These are phyloP conservation scores for Rhizophora apiculata DNA, from an alignment of 345 rosid genomes.

Conservation along the genomic window DNA sequence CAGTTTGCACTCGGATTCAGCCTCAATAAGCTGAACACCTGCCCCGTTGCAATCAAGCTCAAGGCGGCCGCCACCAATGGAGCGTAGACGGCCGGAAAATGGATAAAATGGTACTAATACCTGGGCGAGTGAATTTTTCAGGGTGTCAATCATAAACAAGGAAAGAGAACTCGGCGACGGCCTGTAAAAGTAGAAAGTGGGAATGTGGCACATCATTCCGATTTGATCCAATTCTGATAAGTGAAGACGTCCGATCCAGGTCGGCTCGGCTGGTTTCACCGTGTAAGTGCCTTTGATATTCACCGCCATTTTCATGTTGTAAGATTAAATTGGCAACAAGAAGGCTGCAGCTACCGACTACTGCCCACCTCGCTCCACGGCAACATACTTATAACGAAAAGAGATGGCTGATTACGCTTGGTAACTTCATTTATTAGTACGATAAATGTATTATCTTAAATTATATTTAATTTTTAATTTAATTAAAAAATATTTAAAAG, in stretches of 20 bases:
- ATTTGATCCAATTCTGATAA: too few relatives aligned
- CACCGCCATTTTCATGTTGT: conserved; percentile 5
- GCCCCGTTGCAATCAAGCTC: neutral
- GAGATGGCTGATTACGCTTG: too few relatives aligned
- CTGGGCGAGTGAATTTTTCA: neutral
- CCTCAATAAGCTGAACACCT: neutral
- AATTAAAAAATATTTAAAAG: neutral
- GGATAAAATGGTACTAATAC: neutral
- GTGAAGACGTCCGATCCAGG: conserved; percentile 13
- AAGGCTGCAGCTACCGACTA: too few relatives aligned
- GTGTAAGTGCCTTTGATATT: conserved; percentile 18
- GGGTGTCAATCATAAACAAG: neutral
- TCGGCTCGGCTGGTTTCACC: conserved; percentile 43
- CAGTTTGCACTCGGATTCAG: neutral
- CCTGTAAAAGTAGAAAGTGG: conserved; percentile 23
- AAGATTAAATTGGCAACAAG: too few relatives aligned
- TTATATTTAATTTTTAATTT: neutral
- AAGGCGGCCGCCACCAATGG: neutral
- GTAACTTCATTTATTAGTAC: neutral
- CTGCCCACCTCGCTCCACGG: too few relatives aligned
- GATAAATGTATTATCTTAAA: neutral
- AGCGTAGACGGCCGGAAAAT: neutral
- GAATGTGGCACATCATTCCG: too few relatives aligned
- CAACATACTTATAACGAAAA: too few relatives aligned
- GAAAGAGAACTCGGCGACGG: neutral